A percentile compares a stretch with the other conserved stretches of the same genome.
These are phyloP conservation scores for Phytophthora sansomeana DNA, from an alignment of 352 stramenopile genomes.

Conservation along the genomic window DNA sequence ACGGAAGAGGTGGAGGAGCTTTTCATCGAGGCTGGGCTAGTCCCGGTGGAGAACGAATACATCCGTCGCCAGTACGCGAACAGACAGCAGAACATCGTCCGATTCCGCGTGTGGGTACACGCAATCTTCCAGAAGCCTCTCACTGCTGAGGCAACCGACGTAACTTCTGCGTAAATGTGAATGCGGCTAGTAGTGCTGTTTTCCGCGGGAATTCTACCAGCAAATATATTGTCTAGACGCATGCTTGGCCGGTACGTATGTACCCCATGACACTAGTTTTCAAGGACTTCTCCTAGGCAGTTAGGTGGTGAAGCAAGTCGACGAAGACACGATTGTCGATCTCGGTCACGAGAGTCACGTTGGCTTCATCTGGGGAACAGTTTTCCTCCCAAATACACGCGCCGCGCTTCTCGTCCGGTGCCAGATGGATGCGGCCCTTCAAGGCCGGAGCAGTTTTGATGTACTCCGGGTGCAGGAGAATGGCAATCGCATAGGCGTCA, in stretches of 20 bases:
- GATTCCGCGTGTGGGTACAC: constrained; percentile 91
- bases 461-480: constrained; percentile 65
- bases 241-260: not conserved
- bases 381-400: constrained; percentile 59
- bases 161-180: constrained; percentile 13
- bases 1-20: constrained; percentile 79
- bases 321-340: constrained; percentile 70
- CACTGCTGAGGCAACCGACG: not conserved
- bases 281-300: constrained; percentile 20
- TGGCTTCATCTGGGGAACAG: constrained; percentile 45
- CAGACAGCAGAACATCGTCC: constrained; percentile 83
- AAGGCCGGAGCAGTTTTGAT: constrained; percentile 53
- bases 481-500: constrained; percentile 76
- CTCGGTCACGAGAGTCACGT: constrained; percentile 73
- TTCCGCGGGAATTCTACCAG: not conserved
- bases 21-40: constrained; percentile 66
- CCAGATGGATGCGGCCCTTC: constrained; percentile 66
- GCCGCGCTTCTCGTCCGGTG: constrained; percentile 58
- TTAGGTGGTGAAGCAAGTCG: constrained; percentile 61
- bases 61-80: constrained; percentile 91
- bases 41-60: constrained; percentile 83
- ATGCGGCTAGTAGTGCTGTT: constrained; percentile 9
- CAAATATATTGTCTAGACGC: constrained; percentile 31
- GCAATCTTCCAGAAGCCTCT: constrained; percentile 85
- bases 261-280: not conserved